A percentile compares a stretch with the other conserved stretches of the same genome.
phyloP scores from a whole-genome alignment of 495 filamentous ascomycete genomes.

The Podospora appendiculata region DNA sequence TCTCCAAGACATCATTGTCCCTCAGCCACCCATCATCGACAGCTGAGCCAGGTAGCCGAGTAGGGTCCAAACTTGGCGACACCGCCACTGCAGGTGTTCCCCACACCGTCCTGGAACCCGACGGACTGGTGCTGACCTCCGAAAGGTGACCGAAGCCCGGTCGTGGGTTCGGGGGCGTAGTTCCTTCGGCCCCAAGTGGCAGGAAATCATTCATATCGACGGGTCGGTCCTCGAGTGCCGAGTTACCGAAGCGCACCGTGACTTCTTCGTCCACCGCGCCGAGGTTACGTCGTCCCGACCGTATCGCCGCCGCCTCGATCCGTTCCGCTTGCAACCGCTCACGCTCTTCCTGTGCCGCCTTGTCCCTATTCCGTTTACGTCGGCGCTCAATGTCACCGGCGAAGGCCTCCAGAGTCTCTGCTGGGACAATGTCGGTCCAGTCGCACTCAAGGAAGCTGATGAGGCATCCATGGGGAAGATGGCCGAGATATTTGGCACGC shows the following conservation, averaged over 20 bases:
- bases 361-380: slow-evolving; percentile 73
- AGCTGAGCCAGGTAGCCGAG: not conserved
- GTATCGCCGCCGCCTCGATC: slow-evolving; percentile 52
- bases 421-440: slow-evolving; percentile 82
- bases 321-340: slow-evolving; percentile 82
- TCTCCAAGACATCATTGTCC: slow-evolving; percentile 36
- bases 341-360: slow-evolving; percentile 83
- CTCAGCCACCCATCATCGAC: slow-evolving; percentile 74
- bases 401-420: slow-evolving; percentile 69
- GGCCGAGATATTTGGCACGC: slow-evolving; percentile 81
- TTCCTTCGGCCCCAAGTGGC: slow-evolving; percentile 46
- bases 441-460: slow-evolving; percentile 94
- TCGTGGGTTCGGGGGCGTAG: slow-evolving; percentile 29
- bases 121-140: slow-evolving; percentile 68
- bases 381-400: slow-evolving; percentile 68
- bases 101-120: slow-evolving; percentile 74
- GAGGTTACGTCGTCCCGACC: slow-evolving; percentile 32
- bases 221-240: slow-evolving; percentile 14
- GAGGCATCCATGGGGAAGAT: slow-evolving; percentile 88
- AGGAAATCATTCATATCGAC: slow-evolving; percentile 55
- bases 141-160: slow-evolving; percentile 37
- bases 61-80: slow-evolving; percentile 28
- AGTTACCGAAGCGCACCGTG: slow-evolving; percentile 18
- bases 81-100: slow-evolving; percentile 62
- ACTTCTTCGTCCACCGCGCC: slow-evolving; percentile 29